Conservation (phyloP, 768 basidiomycete genomes). For the Phanerodontia chrysosporium region DNA sequence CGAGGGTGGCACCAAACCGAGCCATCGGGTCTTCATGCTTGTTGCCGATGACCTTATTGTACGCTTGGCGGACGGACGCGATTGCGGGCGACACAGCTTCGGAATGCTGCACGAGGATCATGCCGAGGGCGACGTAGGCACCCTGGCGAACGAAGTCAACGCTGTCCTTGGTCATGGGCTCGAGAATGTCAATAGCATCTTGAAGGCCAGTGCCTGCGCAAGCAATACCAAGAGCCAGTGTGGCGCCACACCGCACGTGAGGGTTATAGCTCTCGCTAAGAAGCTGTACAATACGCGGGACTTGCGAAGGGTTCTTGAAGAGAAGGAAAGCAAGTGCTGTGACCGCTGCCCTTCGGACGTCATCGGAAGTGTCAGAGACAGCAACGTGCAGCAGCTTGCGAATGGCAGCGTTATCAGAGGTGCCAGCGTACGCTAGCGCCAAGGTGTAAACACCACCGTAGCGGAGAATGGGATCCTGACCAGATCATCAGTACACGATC, state of each 20-base stretch:
- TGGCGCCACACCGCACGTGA: constrained; percentile 95
- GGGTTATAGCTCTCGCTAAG: constrained; percentile 98
- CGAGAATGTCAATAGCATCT: constrained; percentile 94
- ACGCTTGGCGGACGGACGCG: constrained; percentile 76
- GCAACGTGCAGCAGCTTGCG: constrained; percentile 91
- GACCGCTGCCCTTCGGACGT: constrained; percentile 94
- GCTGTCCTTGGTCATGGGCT: constrained; percentile 97
- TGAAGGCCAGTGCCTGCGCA: constrained; percentile 96
- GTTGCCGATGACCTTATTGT: constrained; percentile 86
- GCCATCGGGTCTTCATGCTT: constrained; percentile 99
- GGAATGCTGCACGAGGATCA: constrained; percentile 96
- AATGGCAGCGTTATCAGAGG: constrained; percentile 90
- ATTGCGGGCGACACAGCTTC: constrained; percentile 85
- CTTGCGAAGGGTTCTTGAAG: constrained; percentile 95
- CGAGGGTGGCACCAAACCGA: constrained; percentile 92
- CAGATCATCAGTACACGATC: constrained; percentile 7
- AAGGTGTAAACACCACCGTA: constrained; percentile 98
- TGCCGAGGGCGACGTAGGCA: constrained; percentile 90
- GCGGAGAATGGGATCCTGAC: constrained; percentile 89
- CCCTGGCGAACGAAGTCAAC: constrained; percentile 99
- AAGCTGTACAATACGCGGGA: constrained; percentile 94
- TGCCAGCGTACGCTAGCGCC: constrained; percentile 94
- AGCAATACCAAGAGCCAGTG: constrained; percentile 92
- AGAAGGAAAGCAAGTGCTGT: constrained; percentile 93
- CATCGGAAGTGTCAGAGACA: constrained; percentile 96